A percentile compares a stretch with the other conserved stretches of the same genome.
These are phyloP conservation scores for Plectosphaerella cucumerina DNA, from an alignment of 2,329 filamentous ascomycete genomes.

Conservation along the genomic window DNA sequence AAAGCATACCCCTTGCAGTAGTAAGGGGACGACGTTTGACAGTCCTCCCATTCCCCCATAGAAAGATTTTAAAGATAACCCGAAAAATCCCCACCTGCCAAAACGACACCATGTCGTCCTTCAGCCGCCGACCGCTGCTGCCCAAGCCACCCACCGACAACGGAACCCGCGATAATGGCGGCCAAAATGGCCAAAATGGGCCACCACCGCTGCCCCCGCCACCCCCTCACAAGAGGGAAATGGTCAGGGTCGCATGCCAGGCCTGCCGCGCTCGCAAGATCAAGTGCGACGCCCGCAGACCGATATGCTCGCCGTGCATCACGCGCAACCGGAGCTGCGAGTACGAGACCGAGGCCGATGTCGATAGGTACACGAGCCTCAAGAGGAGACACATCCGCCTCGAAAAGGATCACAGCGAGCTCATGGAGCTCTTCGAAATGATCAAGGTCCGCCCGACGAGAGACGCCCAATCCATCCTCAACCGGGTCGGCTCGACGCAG, in stretches of 20 bases:
- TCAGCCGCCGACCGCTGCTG: neutral
- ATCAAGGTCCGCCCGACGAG: neutral
- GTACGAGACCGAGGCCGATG: neutral
- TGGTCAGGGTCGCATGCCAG: slow-evolving; percentile 11
- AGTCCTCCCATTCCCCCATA: too few relatives aligned
- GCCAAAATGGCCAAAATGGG: too few relatives aligned
- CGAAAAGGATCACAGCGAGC: neutral
- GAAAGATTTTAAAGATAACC: neutral
- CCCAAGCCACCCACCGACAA: neutral
- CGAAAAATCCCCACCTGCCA: neutral
- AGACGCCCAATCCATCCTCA: neutral
- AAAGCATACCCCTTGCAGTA: too few relatives aligned
- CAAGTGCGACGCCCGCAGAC: slow-evolving; percentile 6
- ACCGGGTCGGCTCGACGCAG: neutral
- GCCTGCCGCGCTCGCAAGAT: slow-evolving; percentile 16
- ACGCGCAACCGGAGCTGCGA: neutral
- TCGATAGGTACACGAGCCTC: neutral
- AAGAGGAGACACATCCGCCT: neutral
- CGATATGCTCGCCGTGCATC: neutral
- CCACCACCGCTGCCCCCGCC: neutral
- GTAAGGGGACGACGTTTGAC: too few relatives aligned
- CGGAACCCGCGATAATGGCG: neutral
- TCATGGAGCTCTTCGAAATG: neutral
- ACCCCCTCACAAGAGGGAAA: neutral
- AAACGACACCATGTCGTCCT: neutral